A percentile compares a stretch with the other conserved stretches of the same genome.
Conservation (phyloP, 2,329 filamentous ascomycete species). For the Calonectria hawksworthii region DNA sequence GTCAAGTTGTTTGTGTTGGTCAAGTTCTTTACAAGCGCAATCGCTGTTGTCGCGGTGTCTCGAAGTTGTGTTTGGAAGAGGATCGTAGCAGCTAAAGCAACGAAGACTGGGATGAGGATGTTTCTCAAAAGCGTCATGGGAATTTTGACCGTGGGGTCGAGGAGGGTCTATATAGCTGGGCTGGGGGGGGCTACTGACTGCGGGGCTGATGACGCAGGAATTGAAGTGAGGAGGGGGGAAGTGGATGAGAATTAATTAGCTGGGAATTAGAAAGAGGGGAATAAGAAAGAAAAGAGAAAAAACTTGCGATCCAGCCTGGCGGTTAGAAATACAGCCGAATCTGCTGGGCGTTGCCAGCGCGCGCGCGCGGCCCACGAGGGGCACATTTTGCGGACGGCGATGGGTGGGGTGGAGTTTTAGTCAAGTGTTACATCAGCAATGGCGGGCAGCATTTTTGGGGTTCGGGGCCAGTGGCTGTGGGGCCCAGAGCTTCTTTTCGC, state of each 20-base stretch:
- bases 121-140: constrained; percentile 49
- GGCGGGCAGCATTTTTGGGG: neutral
- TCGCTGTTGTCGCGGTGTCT: constrained; percentile 35
- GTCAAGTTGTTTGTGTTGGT: constrained; percentile 10
- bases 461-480: neutral
- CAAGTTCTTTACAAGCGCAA: constrained; percentile 35
- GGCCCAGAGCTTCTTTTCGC: constrained; percentile 3
- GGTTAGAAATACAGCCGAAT: constrained; percentile 24
- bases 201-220: constrained; percentile 20
- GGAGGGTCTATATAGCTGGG: constrained; percentile 38
- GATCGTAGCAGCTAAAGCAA: constrained; percentile 47
- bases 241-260: neutral
- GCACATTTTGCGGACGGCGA: constrained; percentile 2
- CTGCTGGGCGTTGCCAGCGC: constrained; percentile 13
- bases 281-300: neutral
- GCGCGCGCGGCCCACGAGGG: neutral
- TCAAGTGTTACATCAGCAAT: constrained; percentile 29
- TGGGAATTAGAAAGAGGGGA: neutral
- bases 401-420: constrained; percentile 25
- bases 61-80: constrained; percentile 43
- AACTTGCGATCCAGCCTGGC: neutral
- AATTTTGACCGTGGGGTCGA: constrained; percentile 30
- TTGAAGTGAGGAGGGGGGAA: neutral
- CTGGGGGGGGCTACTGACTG: neutral
- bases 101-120: constrained; percentile 47